Base-by-base conservation (phyloP, 2,329 filamentous ascomycete species). In the Chalaropsis ovoidea region DNA sequence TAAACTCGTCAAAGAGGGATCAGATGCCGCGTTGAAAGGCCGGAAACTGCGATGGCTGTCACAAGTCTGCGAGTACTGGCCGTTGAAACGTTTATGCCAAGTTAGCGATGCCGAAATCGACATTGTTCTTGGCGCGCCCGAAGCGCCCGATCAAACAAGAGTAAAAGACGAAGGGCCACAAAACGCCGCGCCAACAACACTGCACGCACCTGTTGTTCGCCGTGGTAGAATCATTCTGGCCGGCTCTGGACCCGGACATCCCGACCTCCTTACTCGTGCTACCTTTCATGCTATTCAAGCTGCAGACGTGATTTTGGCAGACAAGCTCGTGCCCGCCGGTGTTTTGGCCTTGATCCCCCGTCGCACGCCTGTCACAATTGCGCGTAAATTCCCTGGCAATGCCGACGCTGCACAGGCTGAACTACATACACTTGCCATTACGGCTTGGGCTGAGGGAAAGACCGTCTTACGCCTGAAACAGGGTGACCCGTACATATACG, bases 31-130 rank as follows among this genome's bases (percentile, higher is more conserved):
- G 2, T 83, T 85, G 17, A 90, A 90, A 73, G 91, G 83, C 24
- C 81, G 93, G 67, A 83, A 94, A 63, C 92, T 95, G 80, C 84
- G 94, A 67, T 99, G 94, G 94, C 80, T 99, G 1, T 85, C 88
- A 22, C 94, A 99, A 74, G 90, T 99, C 63, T 99, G 94, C 80
- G 94, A 99, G 78, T 99, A 99, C 76, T 99, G 94, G 94, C 92
- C 94, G 1, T 80, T 99, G 31, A 86, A 86, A 69, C 84, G 89
- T 19, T 82, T 99, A 1, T 90, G 91, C 7, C 80, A 82, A 49
- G 87, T 97, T 69, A 87, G 83, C 2, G 90, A 96, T 71, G 81
- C 82, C 8, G 92, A 97, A 70, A 85, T 96, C 6, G 84, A 89
- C 17, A 75, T 77, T 13, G 84, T 97, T 0, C 80, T 99, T n/a